Conservation (phyloP, 2,329 filamentous ascomycete genomes). For the Ophiostoma himal-ulmi region DNA sequence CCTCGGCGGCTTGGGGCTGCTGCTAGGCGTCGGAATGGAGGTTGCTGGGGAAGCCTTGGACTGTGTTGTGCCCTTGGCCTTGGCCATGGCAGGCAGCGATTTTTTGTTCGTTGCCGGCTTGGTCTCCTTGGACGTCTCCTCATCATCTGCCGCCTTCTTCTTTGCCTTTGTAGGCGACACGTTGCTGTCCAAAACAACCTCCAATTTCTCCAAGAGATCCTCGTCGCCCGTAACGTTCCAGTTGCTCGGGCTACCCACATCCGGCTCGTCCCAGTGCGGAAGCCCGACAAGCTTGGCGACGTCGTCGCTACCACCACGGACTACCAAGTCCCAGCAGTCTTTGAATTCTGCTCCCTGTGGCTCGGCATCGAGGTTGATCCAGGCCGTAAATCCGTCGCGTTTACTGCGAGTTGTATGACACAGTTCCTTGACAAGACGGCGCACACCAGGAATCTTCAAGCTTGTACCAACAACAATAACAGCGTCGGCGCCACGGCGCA, state of each 20-base stretch:
- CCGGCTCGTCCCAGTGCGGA: conserved; percentile 54
- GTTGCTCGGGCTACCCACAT: conserved; percentile 37
- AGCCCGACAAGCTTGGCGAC: conserved; percentile 68
- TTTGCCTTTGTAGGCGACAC: conserved; percentile 18
- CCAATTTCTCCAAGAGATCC: conserved; percentile 36
- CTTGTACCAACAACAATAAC: conserved; percentile 94
- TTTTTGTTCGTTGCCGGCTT: background rate
- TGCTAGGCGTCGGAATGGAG: conserved; percentile 51
- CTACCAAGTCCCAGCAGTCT: conserved; percentile 87
- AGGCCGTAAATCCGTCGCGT: conserved; percentile 79
- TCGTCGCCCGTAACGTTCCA: conserved; percentile 43
- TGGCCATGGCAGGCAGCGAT: background rate
- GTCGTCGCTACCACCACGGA: conserved; percentile 80
- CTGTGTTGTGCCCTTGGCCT: conserved; percentile 8
- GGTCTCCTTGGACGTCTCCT: conserved; percentile 21
- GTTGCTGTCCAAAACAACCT: conserved; percentile 39
- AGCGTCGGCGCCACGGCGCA: conserved; percentile 80
- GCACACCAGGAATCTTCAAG: conserved; percentile 88
- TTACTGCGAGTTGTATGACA: conserved; percentile 79
- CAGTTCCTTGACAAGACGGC: conserved; percentile 83
- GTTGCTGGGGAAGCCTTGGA: conserved; percentile 35
- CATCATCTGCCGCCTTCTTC: background rate
- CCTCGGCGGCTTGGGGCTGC: conserved; percentile 47
- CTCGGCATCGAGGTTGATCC: conserved; percentile 87
- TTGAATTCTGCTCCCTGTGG: conserved; percentile 80